phyloP scores from a whole-genome alignment of 2,329 filamentous ascomycete species.

The Boeremia lycopersici region DNA sequence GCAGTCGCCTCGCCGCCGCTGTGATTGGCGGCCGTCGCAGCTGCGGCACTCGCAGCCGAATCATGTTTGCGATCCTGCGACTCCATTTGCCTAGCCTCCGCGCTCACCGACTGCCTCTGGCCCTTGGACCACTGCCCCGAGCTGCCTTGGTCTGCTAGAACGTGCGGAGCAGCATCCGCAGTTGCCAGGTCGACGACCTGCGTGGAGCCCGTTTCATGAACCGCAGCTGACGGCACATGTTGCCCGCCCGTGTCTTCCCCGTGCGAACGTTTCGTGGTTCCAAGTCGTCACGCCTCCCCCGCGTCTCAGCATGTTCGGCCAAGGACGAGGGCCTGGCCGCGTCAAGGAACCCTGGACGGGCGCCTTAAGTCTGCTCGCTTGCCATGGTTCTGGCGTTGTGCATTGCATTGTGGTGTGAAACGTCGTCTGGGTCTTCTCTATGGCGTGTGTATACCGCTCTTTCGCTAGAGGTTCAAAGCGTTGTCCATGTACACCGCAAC shows the following conservation, averaged over 20 bases:
- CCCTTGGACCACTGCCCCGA: neutral
- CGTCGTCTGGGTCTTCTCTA: neutral
- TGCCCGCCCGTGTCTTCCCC: neutral
- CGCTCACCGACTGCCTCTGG: conserved; percentile 8
- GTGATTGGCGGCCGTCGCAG: conserved; percentile 1
- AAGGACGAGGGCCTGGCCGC: conserved; percentile 1
- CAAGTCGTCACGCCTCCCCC: conserved; percentile 5
- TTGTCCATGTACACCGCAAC: too few relatives aligned
- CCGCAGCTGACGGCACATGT: conserved; percentile 3
- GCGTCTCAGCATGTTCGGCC: conserved; percentile 7
- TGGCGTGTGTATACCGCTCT: too few relatives aligned
- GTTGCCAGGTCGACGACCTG: conserved; percentile 13
- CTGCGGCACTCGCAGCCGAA: conserved; percentile 8
- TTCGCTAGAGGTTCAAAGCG: too few relatives aligned
- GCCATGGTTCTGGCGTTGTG: neutral
- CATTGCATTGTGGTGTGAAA: neutral
- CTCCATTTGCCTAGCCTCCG: conserved; percentile 17
- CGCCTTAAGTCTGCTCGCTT: neutral
- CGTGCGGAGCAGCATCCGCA: neutral
- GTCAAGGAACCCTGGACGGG: neutral
- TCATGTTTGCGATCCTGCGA: conserved; percentile 8
- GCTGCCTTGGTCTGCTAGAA: conserved; percentile 6
- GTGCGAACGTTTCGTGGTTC: conserved; percentile 1
- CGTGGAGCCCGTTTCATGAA: conserved; percentile 4
- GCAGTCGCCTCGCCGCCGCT: neutral